phyloP scores from a whole-genome alignment of 2,329 filamentous ascomycete species.

The Pyrenochaeta sp. region DNA sequence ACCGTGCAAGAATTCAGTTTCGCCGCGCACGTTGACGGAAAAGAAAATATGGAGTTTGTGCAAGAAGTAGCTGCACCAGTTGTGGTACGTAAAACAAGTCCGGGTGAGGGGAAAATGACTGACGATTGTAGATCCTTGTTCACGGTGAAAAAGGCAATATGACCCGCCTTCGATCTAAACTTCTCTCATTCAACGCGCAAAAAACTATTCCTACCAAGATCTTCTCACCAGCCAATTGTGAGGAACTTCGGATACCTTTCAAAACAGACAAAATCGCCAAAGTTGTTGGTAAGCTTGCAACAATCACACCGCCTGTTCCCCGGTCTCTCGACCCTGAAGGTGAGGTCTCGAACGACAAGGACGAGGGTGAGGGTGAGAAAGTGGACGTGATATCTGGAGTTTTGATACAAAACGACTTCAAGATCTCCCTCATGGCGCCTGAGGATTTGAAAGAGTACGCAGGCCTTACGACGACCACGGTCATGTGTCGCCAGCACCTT shows the following conservation, averaged over 20 bases:
- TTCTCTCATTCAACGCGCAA: slow-evolving; percentile 87
- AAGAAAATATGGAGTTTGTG: slow-evolving; percentile 95
- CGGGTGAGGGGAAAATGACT: slow-evolving; percentile 3
- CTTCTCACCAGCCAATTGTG: slow-evolving; percentile 91
- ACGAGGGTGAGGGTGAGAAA: slow-evolving; percentile 30
- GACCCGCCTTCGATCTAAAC: slow-evolving; percentile 94
- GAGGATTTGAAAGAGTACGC: slow-evolving; percentile 96
- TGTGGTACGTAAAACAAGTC: slow-evolving; percentile 70
- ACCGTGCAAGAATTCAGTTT: slow-evolving; percentile 95
- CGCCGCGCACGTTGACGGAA: slow-evolving; percentile 94
- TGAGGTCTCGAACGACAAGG: slow-evolving; percentile 27
- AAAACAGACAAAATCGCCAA: slow-evolving; percentile 94
- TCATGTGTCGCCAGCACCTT: slow-evolving; percentile 89
- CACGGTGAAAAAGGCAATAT: slow-evolving; percentile 98
- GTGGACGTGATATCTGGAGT: slow-evolving; percentile 81
- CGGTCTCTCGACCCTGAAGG: slow-evolving; percentile 44
- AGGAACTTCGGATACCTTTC: slow-evolving; percentile 94
- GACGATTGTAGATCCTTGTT: slow-evolving; percentile 76
- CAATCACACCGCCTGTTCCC: slow-evolving; percentile 71
- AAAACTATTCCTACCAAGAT: slow-evolving; percentile 87
- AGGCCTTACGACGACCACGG: slow-evolving; percentile 93
- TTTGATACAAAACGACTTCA: slow-evolving; percentile 96
- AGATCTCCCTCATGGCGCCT: slow-evolving; percentile 94
- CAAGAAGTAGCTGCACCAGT: slow-evolving; percentile 92
- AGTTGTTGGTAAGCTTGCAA: slow-evolving; percentile 91